phyloP scores from a whole-genome alignment of 805 yeast species.

The Peterozyma toletana region DNA sequence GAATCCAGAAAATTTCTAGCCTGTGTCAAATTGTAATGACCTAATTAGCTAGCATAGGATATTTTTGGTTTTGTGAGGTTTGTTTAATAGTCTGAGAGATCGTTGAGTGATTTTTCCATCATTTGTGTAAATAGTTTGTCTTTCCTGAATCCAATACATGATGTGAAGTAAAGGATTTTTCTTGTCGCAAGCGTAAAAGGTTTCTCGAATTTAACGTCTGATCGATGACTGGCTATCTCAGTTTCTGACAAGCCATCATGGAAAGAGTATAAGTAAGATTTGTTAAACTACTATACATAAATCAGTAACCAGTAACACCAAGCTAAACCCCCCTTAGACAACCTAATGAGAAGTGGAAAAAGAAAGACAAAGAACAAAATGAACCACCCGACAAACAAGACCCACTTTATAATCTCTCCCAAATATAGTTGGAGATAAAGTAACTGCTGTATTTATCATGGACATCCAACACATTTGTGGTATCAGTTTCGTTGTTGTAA shows the following conservation, averaged over 20 bases:
- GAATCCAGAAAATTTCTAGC: conserved; percentile 64
- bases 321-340: no score
- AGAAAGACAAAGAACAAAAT: no score
- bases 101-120: no score
- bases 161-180: no score
- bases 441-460: conserved; percentile 52
- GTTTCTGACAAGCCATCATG: no score
- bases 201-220: no score
- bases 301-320: neutral
- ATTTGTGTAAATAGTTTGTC: conserved; percentile 1
- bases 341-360: no score
- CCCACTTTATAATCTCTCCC: conserved; percentile 49
- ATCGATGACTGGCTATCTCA: no score
- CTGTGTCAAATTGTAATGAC: neutral
- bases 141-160: no score
- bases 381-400: no score
- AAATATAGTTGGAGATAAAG: conserved; percentile 67
- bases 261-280: neutral
- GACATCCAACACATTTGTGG: conserved; percentile 43
- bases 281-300: neutral
- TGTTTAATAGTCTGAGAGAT: no score
- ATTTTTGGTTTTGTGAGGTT: conserved; percentile 1
- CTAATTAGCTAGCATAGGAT: conserved; percentile 3
- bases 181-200: no score
- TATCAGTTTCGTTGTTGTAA: conserved; percentile 36